These are phyloP conservation scores for Sporisorium iseilematis-ciliati DNA, from an alignment of 1,284 basidiomycete species.

Conservation along the genomic window DNA sequence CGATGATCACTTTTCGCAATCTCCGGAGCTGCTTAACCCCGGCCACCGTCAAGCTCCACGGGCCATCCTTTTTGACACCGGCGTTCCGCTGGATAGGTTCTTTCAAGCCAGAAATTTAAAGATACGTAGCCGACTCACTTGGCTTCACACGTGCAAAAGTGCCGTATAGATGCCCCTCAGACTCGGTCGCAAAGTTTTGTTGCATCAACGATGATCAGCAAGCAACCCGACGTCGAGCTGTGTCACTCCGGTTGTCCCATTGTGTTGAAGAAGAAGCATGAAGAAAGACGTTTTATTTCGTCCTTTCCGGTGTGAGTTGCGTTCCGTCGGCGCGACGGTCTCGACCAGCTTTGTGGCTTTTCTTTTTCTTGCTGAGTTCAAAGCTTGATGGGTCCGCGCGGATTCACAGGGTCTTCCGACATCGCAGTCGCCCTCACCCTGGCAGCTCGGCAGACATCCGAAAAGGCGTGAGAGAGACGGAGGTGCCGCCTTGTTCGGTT, in stretches of 20 bases:
- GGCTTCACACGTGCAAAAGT: background rate
- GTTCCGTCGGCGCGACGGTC: too few species aligned
- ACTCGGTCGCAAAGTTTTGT: too few species aligned
- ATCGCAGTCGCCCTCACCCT: background rate
- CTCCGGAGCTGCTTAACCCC: constrained; percentile 33
- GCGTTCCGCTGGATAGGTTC: too few species aligned
- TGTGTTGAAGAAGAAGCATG: too few species aligned
- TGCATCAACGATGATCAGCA: background rate
- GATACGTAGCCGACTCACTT: background rate
- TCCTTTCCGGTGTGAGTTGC: too few species aligned
- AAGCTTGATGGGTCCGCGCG: too few species aligned
- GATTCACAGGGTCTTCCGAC: background rate
- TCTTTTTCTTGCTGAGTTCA: too few species aligned
- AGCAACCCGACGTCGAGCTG: background rate
- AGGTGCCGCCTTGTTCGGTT: background rate
- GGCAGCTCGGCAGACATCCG: constrained; percentile 7
- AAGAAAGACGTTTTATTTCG: too few species aligned
- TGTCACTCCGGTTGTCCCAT: too few species aligned
- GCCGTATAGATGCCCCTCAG: background rate
- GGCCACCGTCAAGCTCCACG: background rate
- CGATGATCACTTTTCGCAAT: constrained; percentile 6
- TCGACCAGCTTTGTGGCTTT: too few species aligned
- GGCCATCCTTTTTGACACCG: background rate
- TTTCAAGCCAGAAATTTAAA: too few species aligned
- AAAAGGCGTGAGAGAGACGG: constrained; percentile 6